Conservation (phyloP, 2,329 filamentous ascomycete genomes). For the Esteya vermicola region DNA sequence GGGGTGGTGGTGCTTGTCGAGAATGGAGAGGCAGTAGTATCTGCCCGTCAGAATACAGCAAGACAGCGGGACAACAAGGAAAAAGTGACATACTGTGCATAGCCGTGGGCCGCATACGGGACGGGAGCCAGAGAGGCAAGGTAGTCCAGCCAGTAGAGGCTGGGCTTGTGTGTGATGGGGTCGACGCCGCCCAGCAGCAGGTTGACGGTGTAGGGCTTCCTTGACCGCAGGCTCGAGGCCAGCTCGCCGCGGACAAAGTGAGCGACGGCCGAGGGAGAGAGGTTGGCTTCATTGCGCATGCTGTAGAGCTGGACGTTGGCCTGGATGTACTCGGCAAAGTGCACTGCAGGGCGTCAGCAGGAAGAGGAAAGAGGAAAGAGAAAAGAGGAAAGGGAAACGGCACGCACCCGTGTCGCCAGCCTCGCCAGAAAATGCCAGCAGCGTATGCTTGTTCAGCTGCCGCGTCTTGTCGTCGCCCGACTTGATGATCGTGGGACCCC, state of each 20-base stretch:
- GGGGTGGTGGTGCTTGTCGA: slow-evolving; percentile 97
- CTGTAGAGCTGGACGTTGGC: slow-evolving; percentile 96
- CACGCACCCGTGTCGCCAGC: slow-evolving; percentile 74
- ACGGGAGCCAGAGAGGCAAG: slow-evolving; percentile 76
- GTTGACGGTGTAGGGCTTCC: slow-evolving; percentile 95
- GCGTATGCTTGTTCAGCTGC: slow-evolving; percentile 77
- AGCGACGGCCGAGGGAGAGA: slow-evolving; percentile 77
- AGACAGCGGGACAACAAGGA: neutral
- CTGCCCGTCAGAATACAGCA: slow-evolving; percentile 22
- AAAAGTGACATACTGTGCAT: slow-evolving; percentile 60
- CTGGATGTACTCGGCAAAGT: slow-evolving; percentile 99
- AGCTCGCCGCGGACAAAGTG: slow-evolving; percentile 92
- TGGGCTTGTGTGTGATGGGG: slow-evolving; percentile 78
- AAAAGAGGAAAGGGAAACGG: neutral
- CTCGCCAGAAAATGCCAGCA: slow-evolving; percentile 93
- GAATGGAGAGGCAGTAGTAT: slow-evolving; percentile 95
- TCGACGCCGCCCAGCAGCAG: slow-evolving; percentile 89
- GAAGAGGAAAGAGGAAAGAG: neutral
- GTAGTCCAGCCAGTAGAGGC: slow-evolving; percentile 95
- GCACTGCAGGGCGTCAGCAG: slow-evolving; percentile 42
- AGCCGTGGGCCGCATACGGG: slow-evolving; percentile 93
- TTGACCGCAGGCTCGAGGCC: slow-evolving; percentile 75
- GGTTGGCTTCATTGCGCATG: slow-evolving; percentile 91
- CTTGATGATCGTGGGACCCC: slow-evolving; percentile 92
- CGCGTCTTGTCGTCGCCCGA: slow-evolving; percentile 93